These are phyloP conservation scores for Oryza rufipogon DNA, from an alignment of 176 grass and related monocot genomes.

Conservation along the genomic window DNA sequence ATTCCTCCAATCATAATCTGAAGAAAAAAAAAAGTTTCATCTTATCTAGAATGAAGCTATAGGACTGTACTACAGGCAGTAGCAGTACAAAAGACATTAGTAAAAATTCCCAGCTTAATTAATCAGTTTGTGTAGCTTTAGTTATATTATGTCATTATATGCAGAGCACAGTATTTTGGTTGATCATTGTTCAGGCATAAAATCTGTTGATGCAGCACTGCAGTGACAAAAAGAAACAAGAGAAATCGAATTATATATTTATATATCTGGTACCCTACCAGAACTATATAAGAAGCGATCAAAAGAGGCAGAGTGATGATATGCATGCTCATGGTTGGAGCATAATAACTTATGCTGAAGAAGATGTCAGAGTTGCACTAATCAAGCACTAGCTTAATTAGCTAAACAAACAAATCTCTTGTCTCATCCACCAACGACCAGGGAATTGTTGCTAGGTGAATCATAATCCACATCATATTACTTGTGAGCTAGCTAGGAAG, in stretches of 20 bases:
- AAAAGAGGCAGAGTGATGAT: background rate
- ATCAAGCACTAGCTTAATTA: background rate
- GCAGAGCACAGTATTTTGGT: no score
- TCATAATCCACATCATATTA: slow-evolving; percentile 33
- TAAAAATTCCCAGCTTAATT: background rate
- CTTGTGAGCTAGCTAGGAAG: background rate
- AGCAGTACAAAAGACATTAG: background rate
- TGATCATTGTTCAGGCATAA: background rate
- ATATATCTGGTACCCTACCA: background rate
- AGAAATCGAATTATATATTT: background rate
- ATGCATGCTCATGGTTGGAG: background rate
- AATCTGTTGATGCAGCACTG: background rate
- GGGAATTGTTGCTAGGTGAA: slow-evolving; percentile 29
- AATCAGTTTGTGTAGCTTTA: background rate
- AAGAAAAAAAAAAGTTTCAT: background rate
- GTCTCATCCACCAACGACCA: slow-evolving; percentile 15
- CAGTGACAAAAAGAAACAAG: background rate
- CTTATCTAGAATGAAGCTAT: background rate
- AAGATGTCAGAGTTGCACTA: background rate
- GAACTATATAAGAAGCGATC: background rate
- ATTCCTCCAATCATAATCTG: background rate
- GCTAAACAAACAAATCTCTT: background rate
- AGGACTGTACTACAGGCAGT: background rate
- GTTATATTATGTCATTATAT: background rate
- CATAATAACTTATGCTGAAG: background rate